A percentile compares a stretch with the other conserved stretches of the same genome.
Conservation (phyloP, 306 rosid genomes). For the Pyrus bretschneideri region DNA sequence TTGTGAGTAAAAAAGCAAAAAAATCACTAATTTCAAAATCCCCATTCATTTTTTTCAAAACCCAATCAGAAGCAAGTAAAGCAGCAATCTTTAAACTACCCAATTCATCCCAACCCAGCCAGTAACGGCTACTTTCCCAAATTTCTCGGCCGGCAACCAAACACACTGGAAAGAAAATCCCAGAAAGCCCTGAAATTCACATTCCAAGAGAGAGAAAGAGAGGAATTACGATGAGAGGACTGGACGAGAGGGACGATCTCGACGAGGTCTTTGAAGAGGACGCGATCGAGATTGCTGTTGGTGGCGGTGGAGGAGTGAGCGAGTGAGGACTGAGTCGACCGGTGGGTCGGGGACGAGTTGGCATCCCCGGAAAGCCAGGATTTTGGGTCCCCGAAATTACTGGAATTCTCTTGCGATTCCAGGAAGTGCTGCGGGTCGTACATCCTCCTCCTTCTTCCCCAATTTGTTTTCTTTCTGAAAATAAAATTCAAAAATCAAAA, state of each 20-base stretch:
- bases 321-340: slow-evolving; percentile 31
- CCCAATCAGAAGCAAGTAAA: neutral
- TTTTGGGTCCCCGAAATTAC: slow-evolving; percentile 52
- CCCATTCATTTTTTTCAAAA: neutral
- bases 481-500: neutral
- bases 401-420: slow-evolving; percentile 50
- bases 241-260: slow-evolving; percentile 87
- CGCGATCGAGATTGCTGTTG: slow-evolving; percentile 64
- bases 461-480: neutral
- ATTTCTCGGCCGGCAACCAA: neutral
- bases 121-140: neutral
- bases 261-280: slow-evolving; percentile 78
- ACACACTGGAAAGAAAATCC: neutral
- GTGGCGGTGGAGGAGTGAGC: slow-evolving; percentile 18
- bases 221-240: slow-evolving; percentile 63
- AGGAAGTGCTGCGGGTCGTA: slow-evolving; percentile 51
- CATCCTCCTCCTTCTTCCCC: slow-evolving; percentile 34
- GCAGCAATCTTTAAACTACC: neutral
- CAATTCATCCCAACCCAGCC: neutral
- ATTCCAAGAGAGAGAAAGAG: neutral
- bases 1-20: neutral
- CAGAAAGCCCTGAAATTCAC: neutral
- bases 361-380: slow-evolving; percentile 66
- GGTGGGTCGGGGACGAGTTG: slow-evolving; percentile 44
- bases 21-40: neutral